Evolutionary conservation across 2,329 filamentous ascomycete species (phyloP), one percentile per base, ranked within the genome.

Genomic region (Fusarium sp.): DNA sequence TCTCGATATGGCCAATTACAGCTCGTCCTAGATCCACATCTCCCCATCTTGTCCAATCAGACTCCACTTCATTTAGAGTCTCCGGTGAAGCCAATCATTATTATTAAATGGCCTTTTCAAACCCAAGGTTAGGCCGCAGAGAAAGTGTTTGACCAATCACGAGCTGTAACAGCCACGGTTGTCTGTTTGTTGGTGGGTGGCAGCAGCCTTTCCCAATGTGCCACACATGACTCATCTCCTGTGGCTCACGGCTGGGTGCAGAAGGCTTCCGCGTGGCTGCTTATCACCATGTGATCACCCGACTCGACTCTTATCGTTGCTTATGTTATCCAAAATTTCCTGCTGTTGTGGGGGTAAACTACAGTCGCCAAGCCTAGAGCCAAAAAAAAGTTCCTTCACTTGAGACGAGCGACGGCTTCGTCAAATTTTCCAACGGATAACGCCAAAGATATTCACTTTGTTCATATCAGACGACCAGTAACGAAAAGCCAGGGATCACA

Each of bases 361-460:
- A 45, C 47, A 45, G 42, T 43, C 38, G 55, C 47, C 49, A 65
- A 66, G 59, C 57, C 56, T 57, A 53, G 47, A 67, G 65, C 55
- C 67, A 73, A 77, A 78, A 78, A 79, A 79, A 79, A 78, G 75
- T 77, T 78, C 71, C 68, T 70, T 71, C 61, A 67, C 65, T 71
- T 55, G 65, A 69, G 58, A 60, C 61, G 62, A 67, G 72, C 67
- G 62, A 64, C 62, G 61, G 50, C 40, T 67, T 71, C 67, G 75
- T 77, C 77, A 79, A 79, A 78, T 75, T 79, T 79, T 79, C 70
- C 69, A 71, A 77, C 62, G 68, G 65, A 73, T 70, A 71, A 65
- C 67, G 61, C 57, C 65, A 67, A 65, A 55, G 54, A 63, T 51
- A 59, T 62, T 65, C 54, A 57, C 53, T 42, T 53, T 62, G 34